Evolutionary conservation across 2,329 filamentous ascomycete species (phyloP).

Genomic region (Aschersonia sp.): DNA sequence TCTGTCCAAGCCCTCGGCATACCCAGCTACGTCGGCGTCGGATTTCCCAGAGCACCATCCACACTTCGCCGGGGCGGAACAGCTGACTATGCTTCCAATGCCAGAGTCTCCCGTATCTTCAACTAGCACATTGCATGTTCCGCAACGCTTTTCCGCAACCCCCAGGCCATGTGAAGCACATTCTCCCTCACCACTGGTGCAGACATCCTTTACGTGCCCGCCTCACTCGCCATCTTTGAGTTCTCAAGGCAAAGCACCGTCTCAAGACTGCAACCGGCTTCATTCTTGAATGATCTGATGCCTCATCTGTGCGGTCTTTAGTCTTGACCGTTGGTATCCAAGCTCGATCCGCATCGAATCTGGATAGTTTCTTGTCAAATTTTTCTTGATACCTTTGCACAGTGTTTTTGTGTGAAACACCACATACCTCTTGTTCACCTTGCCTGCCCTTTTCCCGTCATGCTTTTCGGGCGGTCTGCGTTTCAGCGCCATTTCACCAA

Average conservation of each 20-base stretch:
- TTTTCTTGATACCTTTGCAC: no score
- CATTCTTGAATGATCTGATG: no score
- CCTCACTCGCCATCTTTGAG: constrained; percentile 5
- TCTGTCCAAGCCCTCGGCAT: constrained; percentile 28
- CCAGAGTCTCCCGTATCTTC: constrained; percentile 29
- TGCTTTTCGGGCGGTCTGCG: no score
- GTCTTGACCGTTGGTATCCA: constrained; percentile 3
- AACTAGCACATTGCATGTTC: constrained; percentile 14
- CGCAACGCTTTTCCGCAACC: constrained; percentile 21
- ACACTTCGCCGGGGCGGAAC: constrained; percentile 24
- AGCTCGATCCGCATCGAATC: no score
- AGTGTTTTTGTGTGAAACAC: no score
- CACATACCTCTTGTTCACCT: no score
- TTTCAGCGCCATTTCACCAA: no score
- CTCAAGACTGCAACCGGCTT: neutral
- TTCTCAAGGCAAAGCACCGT: constrained; percentile 16
- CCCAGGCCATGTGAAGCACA: constrained; percentile 20
- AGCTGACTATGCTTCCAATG: constrained; percentile 27
- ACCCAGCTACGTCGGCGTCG: constrained; percentile 20
- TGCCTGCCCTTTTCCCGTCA: no score
- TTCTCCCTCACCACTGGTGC: constrained; percentile 19
- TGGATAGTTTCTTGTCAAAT: no score
- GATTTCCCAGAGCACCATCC: constrained; percentile 25
- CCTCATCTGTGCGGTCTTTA: constrained; percentile 3
- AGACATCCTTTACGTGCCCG: constrained; percentile 12